Conservation (phyloP, 306 rosid species). For the Glycine latifolia region DNA sequence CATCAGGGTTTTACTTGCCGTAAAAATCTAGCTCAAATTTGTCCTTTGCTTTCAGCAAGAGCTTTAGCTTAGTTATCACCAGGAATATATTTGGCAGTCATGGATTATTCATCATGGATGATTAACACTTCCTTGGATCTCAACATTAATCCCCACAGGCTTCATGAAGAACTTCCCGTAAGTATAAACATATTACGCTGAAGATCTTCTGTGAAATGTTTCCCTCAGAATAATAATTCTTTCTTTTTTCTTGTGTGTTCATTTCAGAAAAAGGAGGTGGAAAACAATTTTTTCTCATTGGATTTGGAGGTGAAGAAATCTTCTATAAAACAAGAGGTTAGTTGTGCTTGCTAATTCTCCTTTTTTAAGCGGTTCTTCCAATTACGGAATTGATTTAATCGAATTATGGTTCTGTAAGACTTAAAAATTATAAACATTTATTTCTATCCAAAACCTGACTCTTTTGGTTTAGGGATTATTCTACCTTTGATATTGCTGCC, state of each 20-base stretch:
- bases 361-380: background rate
- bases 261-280: conserved; percentile 67
- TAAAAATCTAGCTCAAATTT: background rate
- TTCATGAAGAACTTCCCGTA: conserved; percentile 68
- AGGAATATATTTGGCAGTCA: background rate
- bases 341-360: conserved; percentile 4
- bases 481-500: background rate
- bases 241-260: background rate
- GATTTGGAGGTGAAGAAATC: conserved; percentile 44
- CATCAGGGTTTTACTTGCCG: background rate
- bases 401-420: background rate
- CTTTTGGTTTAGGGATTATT: background rate
- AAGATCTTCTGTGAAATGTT: background rate
- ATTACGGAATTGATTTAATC: background rate
- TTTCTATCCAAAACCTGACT: background rate
- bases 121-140: conserved; percentile 79
- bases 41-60: background rate
- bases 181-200: conserved; percentile 37
- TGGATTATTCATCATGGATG: conserved; percentile 72
- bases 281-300: conserved; percentile 60
- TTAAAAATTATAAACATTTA: background rate
- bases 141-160: conserved; percentile 57
- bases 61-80: background rate
- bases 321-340: conserved; percentile 72
- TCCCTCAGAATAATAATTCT: background rate